Evolutionary conservation across 176 grass and related monocot genomes (phyloP), one percentile per base, ranked within the genome.

Genomic region (Rhynchospora breviuscula): DNA sequence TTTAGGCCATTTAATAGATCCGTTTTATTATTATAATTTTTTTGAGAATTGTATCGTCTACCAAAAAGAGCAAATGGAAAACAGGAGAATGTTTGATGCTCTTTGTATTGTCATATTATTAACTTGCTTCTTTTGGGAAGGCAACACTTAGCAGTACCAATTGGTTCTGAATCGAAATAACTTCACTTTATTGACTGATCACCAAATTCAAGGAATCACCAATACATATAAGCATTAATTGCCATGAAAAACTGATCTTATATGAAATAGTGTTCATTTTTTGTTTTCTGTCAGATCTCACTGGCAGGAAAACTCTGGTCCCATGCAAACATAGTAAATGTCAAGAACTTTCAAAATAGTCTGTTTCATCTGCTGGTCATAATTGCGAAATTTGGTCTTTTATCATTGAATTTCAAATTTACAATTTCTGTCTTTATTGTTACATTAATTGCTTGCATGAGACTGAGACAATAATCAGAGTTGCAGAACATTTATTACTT

Each of bases 201-300:
- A 54, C 73, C 73, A 53, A 77, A 53, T 49, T 56, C 22, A 31
- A 31, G 22, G 23, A 77, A 54, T 77, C 49, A 56, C 22, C 73
- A 78, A 78, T 57, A 78, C 51, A 31, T 78, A 25, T 56, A 80
- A 7, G 60, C 80, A 82, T 67, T 82, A 54, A 82, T 67, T 82
- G 80, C 62, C 59, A 82, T 82, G 21, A 57, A 78, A 33, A 33
- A 25, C 56, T 78, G 49, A 35, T 35, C 60, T 29, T 82, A 18
- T 54, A 67, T 67, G 60, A 82, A 67, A 82, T 51, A 63, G 54
- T 40, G 52, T 9, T 11, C 21, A 66, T 54, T 47, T 67, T 43
- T 78, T 53, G 23, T 14, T 54, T 56, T 77, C 23, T 33, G 73
- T 57, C 72, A 76, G 48, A 14, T 54, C 10, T 53, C 48, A 53